Base-by-base conservation (phyloP, 176 grass and related monocot species). In the Puccinellia tenuiflora region DNA sequence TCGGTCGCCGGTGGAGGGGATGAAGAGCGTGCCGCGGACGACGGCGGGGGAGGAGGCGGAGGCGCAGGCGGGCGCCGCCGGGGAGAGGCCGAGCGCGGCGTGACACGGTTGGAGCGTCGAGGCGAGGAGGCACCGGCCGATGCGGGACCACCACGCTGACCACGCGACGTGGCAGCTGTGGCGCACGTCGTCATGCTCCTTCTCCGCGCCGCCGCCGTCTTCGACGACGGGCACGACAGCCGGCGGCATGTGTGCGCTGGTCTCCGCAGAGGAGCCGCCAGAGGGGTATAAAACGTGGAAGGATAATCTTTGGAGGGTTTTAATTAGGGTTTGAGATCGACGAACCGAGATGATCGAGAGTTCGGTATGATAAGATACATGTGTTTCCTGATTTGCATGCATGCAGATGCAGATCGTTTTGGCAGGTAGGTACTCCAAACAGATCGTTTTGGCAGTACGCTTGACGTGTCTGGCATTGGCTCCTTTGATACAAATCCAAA, bases 1-100 rank as follows among this genome's bases (percentile, higher is more conserved):
- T 24, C 80, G 79, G 68, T 88, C 83, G 26, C 79, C 79, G 3
- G 83, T 51, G 34, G 80, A 67, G 26, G 87, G 87, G 15, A 84
- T 43, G 84, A 90, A 81, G 84, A 92, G 35, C 76, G 91, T 92
- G 77, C 91, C 87, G 15, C 87, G 78, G 64, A 92, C 64, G 47
- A 31, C 14, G 78, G 38, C 13, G 14, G 79, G 3, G 82, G 38
- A 15, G 57, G 84, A 4, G 20, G 17, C 42, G 57, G 84, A 4
- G 20, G 17, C 42, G 43, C 24, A 26, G 37, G n/a, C 1, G 34
- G 79, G 52, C 55, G 56, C 2, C 77, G 79, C 1, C 13, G 28
- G 26, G 57, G 17, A 37, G 60, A 34, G 66, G n/a, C 57, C 46
- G 20, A 47, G 26, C 17, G 52, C 18, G 16, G 42, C 66, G 55